A percentile compares a stretch with the other conserved stretches of the same genome.
These are phyloP conservation scores for Periconia macrospinosa DNA, from an alignment of 2,329 filamentous ascomycete species.

Conservation along the genomic window DNA sequence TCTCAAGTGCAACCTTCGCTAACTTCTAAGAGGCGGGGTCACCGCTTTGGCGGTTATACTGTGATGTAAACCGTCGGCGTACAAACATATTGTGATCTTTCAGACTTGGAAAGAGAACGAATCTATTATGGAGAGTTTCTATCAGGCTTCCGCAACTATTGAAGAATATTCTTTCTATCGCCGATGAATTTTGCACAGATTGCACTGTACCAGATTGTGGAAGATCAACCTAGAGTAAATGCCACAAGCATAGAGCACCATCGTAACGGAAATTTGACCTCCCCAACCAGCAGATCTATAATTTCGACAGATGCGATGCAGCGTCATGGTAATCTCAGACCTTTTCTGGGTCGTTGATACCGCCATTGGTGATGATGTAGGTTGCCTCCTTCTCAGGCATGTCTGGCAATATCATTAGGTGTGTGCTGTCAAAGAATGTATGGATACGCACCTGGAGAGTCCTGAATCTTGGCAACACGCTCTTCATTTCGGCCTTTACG, in stretches of 20 bases:
- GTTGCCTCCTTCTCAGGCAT: constrained; percentile 70
- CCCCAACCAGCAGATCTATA: background rate
- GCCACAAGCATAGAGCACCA: background rate
- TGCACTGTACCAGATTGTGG: background rate
- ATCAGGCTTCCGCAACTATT: no score
- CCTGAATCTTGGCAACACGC: constrained; percentile 69
- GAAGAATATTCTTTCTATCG: background rate
- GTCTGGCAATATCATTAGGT: constrained; percentile 50
- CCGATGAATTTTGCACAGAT: background rate
- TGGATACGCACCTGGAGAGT: constrained; percentile 60
- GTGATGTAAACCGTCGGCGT: no score
- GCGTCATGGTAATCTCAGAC: constrained; percentile 37
- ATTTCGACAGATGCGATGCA: background rate
- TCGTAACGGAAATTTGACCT: background rate
- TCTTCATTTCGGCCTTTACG: constrained; percentile 71
- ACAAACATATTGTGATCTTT: no score
- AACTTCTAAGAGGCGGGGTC: no score
- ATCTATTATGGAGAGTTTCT: no score
- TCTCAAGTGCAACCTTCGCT: no score
- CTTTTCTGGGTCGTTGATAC: constrained; percentile 69
- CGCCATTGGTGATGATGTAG: constrained; percentile 70
- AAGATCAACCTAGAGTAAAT: background rate
- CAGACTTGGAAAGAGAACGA: no score
- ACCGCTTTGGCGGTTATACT: no score
- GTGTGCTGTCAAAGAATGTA: background rate